These are phyloP conservation scores for Skeletonema marinoi DNA, from an alignment of 108 stramenopile species.

Conservation along the genomic window DNA sequence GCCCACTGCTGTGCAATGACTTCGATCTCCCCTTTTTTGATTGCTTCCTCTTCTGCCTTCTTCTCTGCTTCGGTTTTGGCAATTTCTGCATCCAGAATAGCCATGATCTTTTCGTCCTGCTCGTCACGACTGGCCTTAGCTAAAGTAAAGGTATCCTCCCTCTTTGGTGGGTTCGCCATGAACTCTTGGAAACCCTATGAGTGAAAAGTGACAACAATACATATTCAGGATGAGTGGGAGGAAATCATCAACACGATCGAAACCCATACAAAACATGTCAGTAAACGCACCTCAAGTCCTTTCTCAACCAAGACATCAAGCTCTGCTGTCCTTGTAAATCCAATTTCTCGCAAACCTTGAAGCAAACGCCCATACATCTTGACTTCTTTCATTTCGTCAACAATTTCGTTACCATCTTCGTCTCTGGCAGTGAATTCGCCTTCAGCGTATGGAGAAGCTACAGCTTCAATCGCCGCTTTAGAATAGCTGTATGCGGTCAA, in stretches of 20 bases:
- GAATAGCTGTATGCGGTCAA: constrained; percentile 30
- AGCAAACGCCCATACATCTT: constrained; percentile 53
- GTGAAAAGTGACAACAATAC: not conserved
- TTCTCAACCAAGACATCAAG: constrained; percentile 74
- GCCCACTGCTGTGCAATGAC: constrained; percentile 78
- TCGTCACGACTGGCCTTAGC: constrained; percentile 7
- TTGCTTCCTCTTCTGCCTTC: constrained; percentile 23
- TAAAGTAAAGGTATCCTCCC: constrained; percentile 8
- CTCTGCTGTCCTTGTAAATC: constrained; percentile 75
- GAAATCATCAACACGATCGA: not conserved
- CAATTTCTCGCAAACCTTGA: constrained; percentile 71
- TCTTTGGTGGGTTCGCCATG: constrained; percentile 18
- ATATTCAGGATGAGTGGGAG: not conserved
- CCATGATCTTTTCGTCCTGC: constrained; percentile 29
- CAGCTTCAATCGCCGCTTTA: constrained; percentile 3
- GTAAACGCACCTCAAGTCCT: constrained; percentile 48
- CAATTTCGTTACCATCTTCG: constrained; percentile 17
- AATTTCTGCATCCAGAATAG: constrained; percentile 18
- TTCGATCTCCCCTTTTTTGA: constrained; percentile 59
- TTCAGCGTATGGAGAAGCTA: constrained; percentile 6
- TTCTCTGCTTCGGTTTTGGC: constrained; percentile 14
- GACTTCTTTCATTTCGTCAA: constrained; percentile 32
- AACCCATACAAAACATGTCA: not conserved
- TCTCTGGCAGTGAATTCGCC: constrained; percentile 10
- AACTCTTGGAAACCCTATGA: constrained; percentile 30